Conservation (phyloP, 2,329 filamentous ascomycete species). For the Purpureocillium takamizusanense region DNA sequence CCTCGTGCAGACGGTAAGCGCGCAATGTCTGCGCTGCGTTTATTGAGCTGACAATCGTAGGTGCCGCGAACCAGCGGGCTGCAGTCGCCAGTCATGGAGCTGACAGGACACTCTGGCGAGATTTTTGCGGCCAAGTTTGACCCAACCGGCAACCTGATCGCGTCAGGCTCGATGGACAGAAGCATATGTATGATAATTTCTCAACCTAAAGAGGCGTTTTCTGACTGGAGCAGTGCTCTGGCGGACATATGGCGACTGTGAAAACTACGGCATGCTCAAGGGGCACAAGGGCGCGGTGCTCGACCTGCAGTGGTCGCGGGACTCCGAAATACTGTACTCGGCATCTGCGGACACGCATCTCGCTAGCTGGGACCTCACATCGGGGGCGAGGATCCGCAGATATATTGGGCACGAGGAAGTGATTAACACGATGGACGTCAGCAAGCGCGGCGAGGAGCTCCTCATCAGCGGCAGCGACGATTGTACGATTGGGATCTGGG, state of each 20-base stretch:
- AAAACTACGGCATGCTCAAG: conserved; percentile 83
- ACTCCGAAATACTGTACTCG: conserved; percentile 83
- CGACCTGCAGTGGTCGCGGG: conserved; percentile 93
- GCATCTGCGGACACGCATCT: conserved; percentile 90
- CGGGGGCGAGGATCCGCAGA: conserved; percentile 81
- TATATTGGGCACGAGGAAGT: conserved; percentile 92
- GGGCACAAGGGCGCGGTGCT: conserved; percentile 88
- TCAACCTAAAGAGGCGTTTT: background rate
- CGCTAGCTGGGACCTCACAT: conserved; percentile 90
- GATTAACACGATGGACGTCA: conserved; percentile 87
- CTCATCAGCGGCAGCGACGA: conserved; percentile 90
- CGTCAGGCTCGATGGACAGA: conserved; percentile 91
- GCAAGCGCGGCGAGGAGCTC: conserved; percentile 81
- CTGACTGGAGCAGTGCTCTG: conserved; percentile 61
- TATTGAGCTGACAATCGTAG: conserved; percentile 33
- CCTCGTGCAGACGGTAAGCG: conserved; percentile 41
- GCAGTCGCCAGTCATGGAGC: conserved; percentile 87
- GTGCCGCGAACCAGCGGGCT: conserved; percentile 71
- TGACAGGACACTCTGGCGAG: conserved; percentile 75
- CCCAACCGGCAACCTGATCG: conserved; percentile 77
- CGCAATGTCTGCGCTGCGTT: no score
- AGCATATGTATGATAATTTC: conserved; percentile 58
- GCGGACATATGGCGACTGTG: conserved; percentile 85
- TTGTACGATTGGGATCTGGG: conserved; percentile 90
- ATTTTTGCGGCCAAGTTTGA: conserved; percentile 89